Conservation (phyloP, 495 filamentous ascomycete genomes). For the Neurospora sp. region DNA sequence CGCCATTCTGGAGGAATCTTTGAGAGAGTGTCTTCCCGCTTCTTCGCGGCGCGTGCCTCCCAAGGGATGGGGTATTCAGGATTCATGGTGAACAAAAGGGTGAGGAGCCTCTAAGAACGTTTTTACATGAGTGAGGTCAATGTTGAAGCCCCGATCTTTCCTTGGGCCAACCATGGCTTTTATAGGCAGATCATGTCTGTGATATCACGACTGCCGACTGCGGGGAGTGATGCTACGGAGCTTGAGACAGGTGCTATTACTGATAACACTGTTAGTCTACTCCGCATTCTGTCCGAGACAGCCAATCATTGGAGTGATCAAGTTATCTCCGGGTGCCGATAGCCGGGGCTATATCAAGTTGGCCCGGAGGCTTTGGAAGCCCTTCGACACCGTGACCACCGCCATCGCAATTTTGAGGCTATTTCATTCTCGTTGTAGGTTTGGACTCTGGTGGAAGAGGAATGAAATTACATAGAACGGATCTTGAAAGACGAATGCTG, state of each 20-base stretch:
- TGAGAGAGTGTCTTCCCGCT: constrained; percentile 5
- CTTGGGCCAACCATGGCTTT: neutral
- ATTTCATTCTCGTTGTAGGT: neutral
- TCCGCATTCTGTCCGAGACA: neutral
- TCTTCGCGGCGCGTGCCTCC: too few relatives aligned
- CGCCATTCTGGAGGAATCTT: constrained; percentile 22
- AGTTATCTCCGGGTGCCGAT: neutral
- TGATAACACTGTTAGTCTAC: neutral
- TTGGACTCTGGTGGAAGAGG: neutral
- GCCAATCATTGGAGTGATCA: neutral
- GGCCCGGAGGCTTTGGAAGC: neutral
- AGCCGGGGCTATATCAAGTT: neutral
- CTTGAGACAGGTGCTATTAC: neutral
- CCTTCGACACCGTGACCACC: neutral
- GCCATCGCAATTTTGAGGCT: neutral
- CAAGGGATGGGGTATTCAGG: constrained; percentile 3
- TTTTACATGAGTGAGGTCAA: neutral
- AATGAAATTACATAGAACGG: neutral
- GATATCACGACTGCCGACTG: neutral
- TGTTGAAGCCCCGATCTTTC: neutral
- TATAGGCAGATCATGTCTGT: neutral
- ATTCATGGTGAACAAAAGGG: neutral
- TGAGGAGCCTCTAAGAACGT: neutral
- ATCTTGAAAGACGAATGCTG: neutral
- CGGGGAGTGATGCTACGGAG: neutral